A percentile compares a stretch with the other conserved stretches of the same genome.
These are phyloP conservation scores for Kwoniella botswanensis DNA, from an alignment of 768 basidiomycete species.

Conservation along the genomic window DNA sequence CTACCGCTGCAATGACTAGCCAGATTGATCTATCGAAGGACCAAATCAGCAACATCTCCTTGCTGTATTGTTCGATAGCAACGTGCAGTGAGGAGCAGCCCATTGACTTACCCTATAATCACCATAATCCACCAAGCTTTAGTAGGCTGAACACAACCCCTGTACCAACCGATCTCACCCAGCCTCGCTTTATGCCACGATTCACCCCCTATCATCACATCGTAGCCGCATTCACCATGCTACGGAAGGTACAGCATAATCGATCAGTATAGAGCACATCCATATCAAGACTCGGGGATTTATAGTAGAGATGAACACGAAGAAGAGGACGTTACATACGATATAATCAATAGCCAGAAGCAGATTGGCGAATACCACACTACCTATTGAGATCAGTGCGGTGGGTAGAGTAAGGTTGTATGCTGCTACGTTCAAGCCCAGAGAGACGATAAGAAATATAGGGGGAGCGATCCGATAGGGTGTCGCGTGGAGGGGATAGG, in stretches of 20 bases:
- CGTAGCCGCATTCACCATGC: conserved; percentile 28
- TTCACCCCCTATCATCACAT: conserved; percentile 15
- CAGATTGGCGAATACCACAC: conserved; percentile 7
- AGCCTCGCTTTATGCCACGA: conserved; percentile 18
- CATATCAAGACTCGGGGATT: too few species aligned
- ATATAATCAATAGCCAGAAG: conserved; percentile 28
- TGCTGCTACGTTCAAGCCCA: conserved; percentile 10
- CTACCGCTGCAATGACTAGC: background rate
- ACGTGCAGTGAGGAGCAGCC: too few species aligned
- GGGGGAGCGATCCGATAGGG: conserved; percentile 12
- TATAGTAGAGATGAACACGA: background rate
- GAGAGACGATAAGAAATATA: conserved; percentile 14
- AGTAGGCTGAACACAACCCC: conserved; percentile 21
- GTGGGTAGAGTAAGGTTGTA: conserved; percentile 3
- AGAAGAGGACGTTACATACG: conserved; percentile 5
- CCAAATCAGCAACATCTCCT: background rate
- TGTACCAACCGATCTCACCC: conserved; percentile 25
- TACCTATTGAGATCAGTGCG: background rate
- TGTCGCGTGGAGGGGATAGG: conserved; percentile 8
- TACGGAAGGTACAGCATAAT: background rate
- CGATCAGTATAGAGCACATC: too few species aligned
- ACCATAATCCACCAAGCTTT: conserved; percentile 32
- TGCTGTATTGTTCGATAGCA: too few species aligned
- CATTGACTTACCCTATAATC: conserved; percentile 60
- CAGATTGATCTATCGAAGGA: background rate